phyloP scores from a whole-genome alignment of 768 basidiomycete genomes.

The Leccinum disarticulatum region DNA sequence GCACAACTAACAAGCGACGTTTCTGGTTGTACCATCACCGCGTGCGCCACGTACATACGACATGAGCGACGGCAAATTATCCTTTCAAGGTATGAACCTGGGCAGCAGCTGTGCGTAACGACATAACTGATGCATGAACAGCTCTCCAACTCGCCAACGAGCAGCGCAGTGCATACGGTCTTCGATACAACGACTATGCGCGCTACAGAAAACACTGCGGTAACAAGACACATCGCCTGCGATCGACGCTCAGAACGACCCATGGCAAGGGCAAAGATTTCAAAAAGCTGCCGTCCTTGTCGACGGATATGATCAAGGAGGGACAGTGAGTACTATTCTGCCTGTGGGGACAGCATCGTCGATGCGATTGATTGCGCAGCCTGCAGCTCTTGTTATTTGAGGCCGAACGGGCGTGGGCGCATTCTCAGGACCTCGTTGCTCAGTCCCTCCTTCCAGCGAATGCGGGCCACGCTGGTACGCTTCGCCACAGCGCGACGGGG shows the following conservation, averaged over 20 bases:
- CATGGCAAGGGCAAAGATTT: conserved; percentile 90
- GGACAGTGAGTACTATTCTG: conserved; percentile 65
- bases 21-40: conserved; percentile 7
- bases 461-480: conserved; percentile 49
- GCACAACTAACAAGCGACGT: conserved; percentile 11
- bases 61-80: conserved; percentile 30
- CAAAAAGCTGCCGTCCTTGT: conserved; percentile 74
- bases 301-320: conserved; percentile 70
- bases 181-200: conserved; percentile 85
- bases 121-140: conserved; percentile 32
- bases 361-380: conserved; percentile 37
- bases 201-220: conserved; percentile 95
- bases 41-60: background rate
- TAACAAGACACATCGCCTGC: conserved; percentile 84
- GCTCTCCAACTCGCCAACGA: conserved; percentile 84
- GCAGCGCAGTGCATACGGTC: conserved; percentile 86
- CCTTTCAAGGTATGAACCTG: conserved; percentile 42
- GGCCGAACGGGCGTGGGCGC: conserved; percentile 89
- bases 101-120: background rate
- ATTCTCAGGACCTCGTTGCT: conserved; percentile 75
- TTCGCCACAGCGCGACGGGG: conserved; percentile 74
- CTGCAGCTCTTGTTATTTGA: conserved; percentile 86
- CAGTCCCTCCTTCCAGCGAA: conserved; percentile 53
- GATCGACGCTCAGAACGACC: conserved; percentile 80
- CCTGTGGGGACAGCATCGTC: conserved; percentile 9